Evolutionary conservation across 768 basidiomycete genomes (phyloP), one percentile per base, ranked within the genome.

Genomic region (Xerocomellus dryophilus): DNA sequence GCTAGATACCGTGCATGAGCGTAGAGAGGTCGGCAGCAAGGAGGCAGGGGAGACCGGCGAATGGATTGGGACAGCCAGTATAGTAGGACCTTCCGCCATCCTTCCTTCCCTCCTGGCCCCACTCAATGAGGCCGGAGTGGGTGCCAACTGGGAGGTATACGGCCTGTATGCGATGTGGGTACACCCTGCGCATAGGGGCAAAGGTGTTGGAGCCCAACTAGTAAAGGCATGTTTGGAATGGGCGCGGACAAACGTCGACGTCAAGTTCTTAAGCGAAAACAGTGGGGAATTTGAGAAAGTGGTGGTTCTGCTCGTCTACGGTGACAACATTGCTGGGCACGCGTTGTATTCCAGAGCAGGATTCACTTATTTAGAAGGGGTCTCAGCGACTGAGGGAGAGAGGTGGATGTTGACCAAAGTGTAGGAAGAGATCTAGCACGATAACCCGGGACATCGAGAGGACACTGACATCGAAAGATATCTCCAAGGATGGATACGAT

Each of bases 401-500:
- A 47, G n/a, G n/a, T 67, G 56, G 55, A 69, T 67, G 67, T 43
- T 29, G 17, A 12, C 40, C 15, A 67, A 47, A 75, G 76, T 55
- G 71, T 68, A 65, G 80, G 35, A 34, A 21, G 17, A 15, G 8
- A 15, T 34, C 32, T 34, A 5, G 12, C 20, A 29, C 21, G 7
- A 18, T 4, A 27, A 15, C 27, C 12, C 9, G 10, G 27, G n/a
- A 25, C 14, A 45, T 2, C 12, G 29, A 31, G 14, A 20, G 10
- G 21, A 10, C 5, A 23, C 25, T 5, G 23, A 10, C 14, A 20
- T n/a, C 2, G 27, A 20, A 7, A 17, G 29, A 21, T 15, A 29
- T 2, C n/a, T n/a, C n/a, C n/a, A n/a, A n/a, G n/a, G n/a, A n/a
- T n/a, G n/a, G n/a, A n/a, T n/a, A 23, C 20, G 18, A 15, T 38